Percentiles rank a stretch among this genome's conserved stretches.
Conservation (phyloP, 2,329 filamentous ascomycete species). For the Coniochaeta sp. region DNA sequence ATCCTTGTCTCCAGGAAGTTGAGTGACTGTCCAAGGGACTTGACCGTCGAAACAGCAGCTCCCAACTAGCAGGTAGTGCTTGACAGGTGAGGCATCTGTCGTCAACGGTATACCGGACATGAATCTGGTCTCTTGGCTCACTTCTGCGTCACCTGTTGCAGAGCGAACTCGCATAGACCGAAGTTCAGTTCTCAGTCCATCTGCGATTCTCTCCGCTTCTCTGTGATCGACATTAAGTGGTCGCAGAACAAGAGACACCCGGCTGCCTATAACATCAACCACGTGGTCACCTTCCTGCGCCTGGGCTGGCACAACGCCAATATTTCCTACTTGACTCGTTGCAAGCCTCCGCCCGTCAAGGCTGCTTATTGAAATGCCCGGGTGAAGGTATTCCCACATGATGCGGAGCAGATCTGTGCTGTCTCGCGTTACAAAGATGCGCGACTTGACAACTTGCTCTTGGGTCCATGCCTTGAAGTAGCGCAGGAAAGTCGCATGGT, state of each 20-base stretch:
- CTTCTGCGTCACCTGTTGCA: no score
- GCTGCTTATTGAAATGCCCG: neutral
- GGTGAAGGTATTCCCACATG: conserved; percentile 4
- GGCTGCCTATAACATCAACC: neutral
- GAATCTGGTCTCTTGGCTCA: neutral
- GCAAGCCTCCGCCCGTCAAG: neutral
- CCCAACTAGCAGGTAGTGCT: neutral
- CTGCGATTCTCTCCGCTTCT: neutral
- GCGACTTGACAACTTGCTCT: neutral
- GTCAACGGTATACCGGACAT: neutral
- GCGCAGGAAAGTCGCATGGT: neutral
- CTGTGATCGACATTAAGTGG: neutral
- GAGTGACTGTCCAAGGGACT: neutral
- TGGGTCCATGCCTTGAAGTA: neutral
- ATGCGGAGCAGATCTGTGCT: conserved; percentile 3
- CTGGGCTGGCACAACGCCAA: neutral
- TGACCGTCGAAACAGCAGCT: neutral
- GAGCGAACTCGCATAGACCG: neutral
- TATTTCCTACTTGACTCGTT: neutral
- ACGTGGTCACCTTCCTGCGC: neutral
- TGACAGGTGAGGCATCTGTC: neutral
- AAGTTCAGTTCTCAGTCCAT: neutral
- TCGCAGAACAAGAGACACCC: neutral
- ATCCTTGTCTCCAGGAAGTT: neutral
- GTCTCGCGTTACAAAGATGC: conserved; percentile 3